A percentile compares a stretch with the other conserved stretches of the same genome.
Conservation (phyloP, 140 eudicot species). For the Oenanthe javanica region DNA sequence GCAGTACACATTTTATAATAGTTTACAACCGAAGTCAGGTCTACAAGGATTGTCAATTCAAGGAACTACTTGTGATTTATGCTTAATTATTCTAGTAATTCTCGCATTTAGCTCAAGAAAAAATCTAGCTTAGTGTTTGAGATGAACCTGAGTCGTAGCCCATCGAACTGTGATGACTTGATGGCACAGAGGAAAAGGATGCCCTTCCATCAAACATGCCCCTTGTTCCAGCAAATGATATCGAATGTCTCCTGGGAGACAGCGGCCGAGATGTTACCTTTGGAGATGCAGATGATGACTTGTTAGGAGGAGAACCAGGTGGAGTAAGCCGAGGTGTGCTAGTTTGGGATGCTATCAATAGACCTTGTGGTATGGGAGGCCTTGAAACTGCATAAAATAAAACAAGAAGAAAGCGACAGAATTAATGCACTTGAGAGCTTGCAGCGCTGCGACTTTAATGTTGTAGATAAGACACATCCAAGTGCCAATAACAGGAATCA, state of each 20-base stretch:
- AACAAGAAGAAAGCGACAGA: neutral
- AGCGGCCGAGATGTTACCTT: constrained; percentile 52
- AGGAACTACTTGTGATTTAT: neutral
- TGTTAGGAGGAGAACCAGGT: constrained; percentile 79
- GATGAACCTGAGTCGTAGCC: constrained; percentile 47
- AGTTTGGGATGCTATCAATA: constrained; percentile 63
- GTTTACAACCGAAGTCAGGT: no score
- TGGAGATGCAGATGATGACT: constrained; percentile 80
- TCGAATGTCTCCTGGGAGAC: constrained; percentile 83
- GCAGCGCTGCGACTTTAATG: neutral
- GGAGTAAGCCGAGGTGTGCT: constrained; percentile 87
- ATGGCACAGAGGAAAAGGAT: constrained; percentile 52
- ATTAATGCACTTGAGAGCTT: neutral
- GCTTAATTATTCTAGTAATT: neutral
- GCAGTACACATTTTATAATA: neutral
- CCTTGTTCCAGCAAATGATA: constrained; percentile 53
- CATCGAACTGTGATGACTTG: constrained; percentile 59
- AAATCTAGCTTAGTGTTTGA: neutral
- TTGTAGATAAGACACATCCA: constrained; percentile 1
- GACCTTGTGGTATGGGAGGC: constrained; percentile 51
- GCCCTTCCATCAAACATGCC: constrained; percentile 63
- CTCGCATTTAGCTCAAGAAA: neutral
- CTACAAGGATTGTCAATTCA: no score
- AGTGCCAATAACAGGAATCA: neutral
- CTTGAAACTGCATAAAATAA: constrained; percentile 30